These are phyloP conservation scores for Neurospora sublineolata DNA, from an alignment of 495 filamentous ascomycete genomes.

Conservation along the genomic window DNA sequence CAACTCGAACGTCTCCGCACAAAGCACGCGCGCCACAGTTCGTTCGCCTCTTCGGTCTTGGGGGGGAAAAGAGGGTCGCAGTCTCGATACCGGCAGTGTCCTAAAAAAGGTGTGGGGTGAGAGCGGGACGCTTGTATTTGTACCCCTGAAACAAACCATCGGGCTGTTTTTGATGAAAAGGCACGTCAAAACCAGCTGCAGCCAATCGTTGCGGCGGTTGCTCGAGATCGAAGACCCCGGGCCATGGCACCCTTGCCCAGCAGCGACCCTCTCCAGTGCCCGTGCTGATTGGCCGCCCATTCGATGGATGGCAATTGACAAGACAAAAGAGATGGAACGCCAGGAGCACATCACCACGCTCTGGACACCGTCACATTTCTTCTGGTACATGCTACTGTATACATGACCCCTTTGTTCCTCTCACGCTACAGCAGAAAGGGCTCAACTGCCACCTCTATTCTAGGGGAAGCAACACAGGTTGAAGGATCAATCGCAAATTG, in stretches of 20 bases:
- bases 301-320: not conserved
- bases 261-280: conserved; percentile 1
- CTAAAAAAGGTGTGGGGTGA: conserved; percentile 2
- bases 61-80: not conserved
- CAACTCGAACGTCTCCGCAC: not conserved
- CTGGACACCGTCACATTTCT: not conserved
- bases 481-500: not conserved
- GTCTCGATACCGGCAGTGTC: not conserved
- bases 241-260: conserved; percentile 17
- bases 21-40: not conserved
- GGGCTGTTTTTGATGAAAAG: conserved; percentile 6
- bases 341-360: not conserved
- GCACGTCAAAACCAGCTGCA: conserved; percentile 13
- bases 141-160: conserved; percentile 20
- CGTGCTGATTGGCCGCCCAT: conserved; percentile 11
- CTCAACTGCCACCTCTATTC: not conserved
- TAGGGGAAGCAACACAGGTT: not conserved
- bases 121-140: conserved; percentile 9
- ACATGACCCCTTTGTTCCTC: not conserved
- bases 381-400: not conserved
- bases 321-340: not conserved
- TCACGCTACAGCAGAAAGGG: not conserved
- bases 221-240: conserved; percentile 16
- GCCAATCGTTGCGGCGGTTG: conserved; percentile 12
- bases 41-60: not conserved